phyloP scores from a whole-genome alignment of 1,284 basidiomycete species.

The Amylostereum areolatum region DNA sequence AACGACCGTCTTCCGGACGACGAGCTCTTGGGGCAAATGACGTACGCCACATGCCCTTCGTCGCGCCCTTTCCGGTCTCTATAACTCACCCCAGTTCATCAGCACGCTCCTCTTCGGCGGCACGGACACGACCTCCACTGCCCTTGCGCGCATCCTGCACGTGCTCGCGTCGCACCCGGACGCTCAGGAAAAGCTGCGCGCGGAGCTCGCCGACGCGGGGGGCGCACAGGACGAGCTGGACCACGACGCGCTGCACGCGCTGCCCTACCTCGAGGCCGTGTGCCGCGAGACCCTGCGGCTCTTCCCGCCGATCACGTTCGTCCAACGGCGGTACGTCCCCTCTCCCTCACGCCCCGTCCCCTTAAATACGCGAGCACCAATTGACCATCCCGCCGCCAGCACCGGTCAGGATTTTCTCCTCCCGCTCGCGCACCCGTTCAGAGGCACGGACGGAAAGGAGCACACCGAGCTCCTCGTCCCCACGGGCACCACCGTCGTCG shows the following conservation, averaged over 20 bases:
- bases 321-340: conserved; percentile 32
- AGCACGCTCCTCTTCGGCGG: conserved; percentile 16
- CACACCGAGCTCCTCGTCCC: too few species aligned
- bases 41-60: conserved; percentile 8
- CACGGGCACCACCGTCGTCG: conserved; percentile 11
- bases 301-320: conserved; percentile 38
- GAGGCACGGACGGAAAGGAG: too few species aligned
- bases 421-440: too few species aligned
- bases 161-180: conserved; percentile 13
- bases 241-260: conserved; percentile 30
- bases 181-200: conserved; percentile 13
- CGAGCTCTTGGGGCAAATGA: conserved; percentile 11
- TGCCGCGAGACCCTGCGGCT: conserved; percentile 40
- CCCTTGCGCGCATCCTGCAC: conserved; percentile 13
- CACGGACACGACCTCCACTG: conserved; percentile 17
- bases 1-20: conserved; percentile 7
- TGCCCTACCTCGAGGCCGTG: conserved; percentile 40
- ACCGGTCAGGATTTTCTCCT: too few species aligned
- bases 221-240: conserved; percentile 16
- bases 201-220: conserved; percentile 12
- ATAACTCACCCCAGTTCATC: neutral
- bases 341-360: neutral
- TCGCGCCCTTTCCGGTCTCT: too few species aligned
- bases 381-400: too few species aligned
- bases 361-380: too few species aligned